Conservation (phyloP, 1,284 basidiomycete genomes). For the Apiotrichum veenhuisii region DNA sequence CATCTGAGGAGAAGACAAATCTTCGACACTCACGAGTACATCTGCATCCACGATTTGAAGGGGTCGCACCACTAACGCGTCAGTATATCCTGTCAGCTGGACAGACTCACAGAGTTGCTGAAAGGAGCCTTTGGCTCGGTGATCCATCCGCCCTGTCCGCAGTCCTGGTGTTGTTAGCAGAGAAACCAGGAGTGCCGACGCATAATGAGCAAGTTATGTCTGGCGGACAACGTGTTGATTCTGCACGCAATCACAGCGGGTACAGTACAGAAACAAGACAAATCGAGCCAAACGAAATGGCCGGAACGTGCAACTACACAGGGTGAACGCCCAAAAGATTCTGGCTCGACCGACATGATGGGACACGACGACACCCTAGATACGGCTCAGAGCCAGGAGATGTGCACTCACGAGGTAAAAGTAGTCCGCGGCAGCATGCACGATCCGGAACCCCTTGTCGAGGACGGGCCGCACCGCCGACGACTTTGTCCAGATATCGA, state of each 20-base stretch:
- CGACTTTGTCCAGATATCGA: conserved; percentile 68
- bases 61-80: conserved; percentile 59
- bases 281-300: too few relatives aligned
- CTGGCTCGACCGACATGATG: too few relatives aligned
- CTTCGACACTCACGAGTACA: conserved; percentile 29
- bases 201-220: too few relatives aligned
- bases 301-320: too few relatives aligned
- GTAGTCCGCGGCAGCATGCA: conserved; percentile 67
- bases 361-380: too few relatives aligned
- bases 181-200: background rate
- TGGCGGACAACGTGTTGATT: too few relatives aligned
- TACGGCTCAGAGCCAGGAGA: too few relatives aligned
- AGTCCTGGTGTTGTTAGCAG: conserved; percentile 54
- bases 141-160: conserved; percentile 74
- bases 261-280: too few relatives aligned
- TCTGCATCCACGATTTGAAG: conserved; percentile 72
- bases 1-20: too few relatives aligned
- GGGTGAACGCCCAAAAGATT: too few relatives aligned
- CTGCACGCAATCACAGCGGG: too few relatives aligned
- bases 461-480: conserved; percentile 60
- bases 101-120: conserved; percentile 42
- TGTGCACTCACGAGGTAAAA: conserved; percentile 69
- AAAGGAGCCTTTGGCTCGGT: conserved; percentile 54
- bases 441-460: conserved; percentile 58
- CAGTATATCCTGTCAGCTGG: too few relatives aligned